These are phyloP conservation scores for Psophocarpus tetragonolobus DNA, from an alignment of 306 rosid species.

Conservation along the genomic window DNA sequence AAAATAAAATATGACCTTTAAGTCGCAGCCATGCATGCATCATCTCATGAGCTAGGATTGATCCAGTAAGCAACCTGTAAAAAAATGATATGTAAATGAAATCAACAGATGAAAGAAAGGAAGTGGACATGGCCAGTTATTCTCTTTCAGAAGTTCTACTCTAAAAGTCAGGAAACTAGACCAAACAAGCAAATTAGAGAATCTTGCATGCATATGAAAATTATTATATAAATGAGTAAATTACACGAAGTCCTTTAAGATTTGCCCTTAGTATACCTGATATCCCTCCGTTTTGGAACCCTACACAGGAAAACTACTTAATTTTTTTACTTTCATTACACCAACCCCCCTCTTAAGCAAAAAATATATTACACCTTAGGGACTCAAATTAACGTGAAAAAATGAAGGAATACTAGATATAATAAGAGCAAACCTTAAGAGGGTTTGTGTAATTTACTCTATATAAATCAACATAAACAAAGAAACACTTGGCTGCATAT, in stretches of 20 bases:
- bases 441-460: too few relatives aligned
- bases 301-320: too few relatives aligned
- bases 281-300: too few relatives aligned
- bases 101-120: not conserved
- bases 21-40: constrained; percentile 99
- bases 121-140: not conserved
- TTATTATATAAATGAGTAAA: not conserved
- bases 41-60: constrained; percentile 97
- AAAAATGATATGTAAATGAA: constrained; percentile 40
- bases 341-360: too few relatives aligned
- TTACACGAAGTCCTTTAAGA: too few relatives aligned
- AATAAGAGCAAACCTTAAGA: too few relatives aligned
- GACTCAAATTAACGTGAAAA: too few relatives aligned
- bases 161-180: not conserved
- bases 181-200: not conserved
- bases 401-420: too few relatives aligned
- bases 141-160: not conserved
- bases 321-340: too few relatives aligned
- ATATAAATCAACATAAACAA: not conserved
- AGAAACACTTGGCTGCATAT: not conserved
- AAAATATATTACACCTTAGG: too few relatives aligned
- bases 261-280: too few relatives aligned
- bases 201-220: not conserved
- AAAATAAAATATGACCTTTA: constrained; percentile 50
- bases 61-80: constrained; percentile 86